Conservation (phyloP, 768 basidiomycete species). For the Leccinum sublutescens region DNA sequence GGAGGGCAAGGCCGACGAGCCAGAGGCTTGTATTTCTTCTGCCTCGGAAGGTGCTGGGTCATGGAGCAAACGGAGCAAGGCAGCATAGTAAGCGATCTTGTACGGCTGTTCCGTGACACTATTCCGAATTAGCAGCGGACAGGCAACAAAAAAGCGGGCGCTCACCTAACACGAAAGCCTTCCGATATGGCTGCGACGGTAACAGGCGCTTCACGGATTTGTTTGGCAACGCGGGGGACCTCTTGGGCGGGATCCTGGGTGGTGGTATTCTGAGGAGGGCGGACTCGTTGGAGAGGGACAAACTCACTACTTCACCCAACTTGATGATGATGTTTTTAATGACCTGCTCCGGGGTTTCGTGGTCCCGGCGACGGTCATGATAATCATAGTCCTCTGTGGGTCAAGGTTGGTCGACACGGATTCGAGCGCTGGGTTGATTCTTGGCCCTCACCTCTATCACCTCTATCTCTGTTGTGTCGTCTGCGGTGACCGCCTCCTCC, state of each 20-base stretch:
- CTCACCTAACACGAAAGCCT: constrained; percentile 69
- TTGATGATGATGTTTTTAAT: constrained; percentile 66
- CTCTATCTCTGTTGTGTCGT: constrained; percentile 46
- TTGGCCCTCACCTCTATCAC: constrained; percentile 38
- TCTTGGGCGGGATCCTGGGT: constrained; percentile 69
- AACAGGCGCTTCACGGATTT: constrained; percentile 59
- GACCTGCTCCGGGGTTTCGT: constrained; percentile 73
- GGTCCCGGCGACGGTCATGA: constrained; percentile 64
- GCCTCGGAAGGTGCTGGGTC: constrained; percentile 41
- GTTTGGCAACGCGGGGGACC: constrained; percentile 60
- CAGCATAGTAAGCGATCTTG: constrained; percentile 89
- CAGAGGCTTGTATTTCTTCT: constrained; percentile 25
- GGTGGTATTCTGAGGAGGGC: neutral
- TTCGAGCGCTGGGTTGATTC: neutral
- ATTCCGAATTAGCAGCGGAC: constrained; percentile 9
- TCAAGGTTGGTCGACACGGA: neutral
- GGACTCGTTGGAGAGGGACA: no score
- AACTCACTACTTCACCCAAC: constrained; percentile 78
- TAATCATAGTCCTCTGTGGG: constrained; percentile 56
- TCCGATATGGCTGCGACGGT: constrained; percentile 67
- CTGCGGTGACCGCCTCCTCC: constrained; percentile 46
- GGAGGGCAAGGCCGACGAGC: constrained; percentile 34
- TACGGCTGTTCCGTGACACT: constrained; percentile 91
- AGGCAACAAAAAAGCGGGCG: neutral
- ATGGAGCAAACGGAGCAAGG: constrained; percentile 69